phyloP scores from a whole-genome alignment of 2,329 filamentous ascomycete species.

The Botrytis fabae region DNA sequence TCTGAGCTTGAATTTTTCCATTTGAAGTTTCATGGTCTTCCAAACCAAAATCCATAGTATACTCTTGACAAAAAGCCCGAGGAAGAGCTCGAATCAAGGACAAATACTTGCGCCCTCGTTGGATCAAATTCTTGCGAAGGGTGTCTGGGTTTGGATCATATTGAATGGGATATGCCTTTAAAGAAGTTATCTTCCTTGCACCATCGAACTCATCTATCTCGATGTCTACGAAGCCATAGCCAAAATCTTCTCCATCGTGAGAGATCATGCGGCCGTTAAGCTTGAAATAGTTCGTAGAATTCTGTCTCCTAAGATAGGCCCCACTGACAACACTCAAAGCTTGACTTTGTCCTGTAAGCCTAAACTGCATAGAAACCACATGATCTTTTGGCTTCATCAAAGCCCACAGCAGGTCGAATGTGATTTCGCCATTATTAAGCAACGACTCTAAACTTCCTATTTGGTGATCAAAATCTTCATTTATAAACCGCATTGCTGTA shows the following conservation, averaged over 20 bases:
- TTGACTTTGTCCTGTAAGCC: neutral
- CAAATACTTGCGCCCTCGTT: constrained; percentile 11
- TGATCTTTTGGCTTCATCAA: neutral
- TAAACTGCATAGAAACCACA: neutral
- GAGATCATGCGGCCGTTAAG: neutral
- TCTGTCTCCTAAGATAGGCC: neutral
- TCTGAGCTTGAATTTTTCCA: neutral
- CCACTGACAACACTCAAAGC: neutral
- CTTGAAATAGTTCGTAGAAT: neutral
- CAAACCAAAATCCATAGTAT: neutral
- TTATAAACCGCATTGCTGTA: constrained; percentile 2
- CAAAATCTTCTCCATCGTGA: constrained; percentile 17
- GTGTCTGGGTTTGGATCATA: neutral
- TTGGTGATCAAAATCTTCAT: constrained; percentile 7
- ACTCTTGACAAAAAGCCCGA: neutral
- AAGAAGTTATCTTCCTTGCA: neutral
- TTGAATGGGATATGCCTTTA: neutral
- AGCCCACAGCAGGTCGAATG: constrained; percentile 16
- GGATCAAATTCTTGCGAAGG: neutral
- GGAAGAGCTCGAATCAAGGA: constrained; percentile 2
- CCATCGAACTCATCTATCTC: constrained; percentile 10
- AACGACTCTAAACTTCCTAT: constrained; percentile 8
- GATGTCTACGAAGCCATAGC: neutral
- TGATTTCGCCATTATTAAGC: constrained; percentile 12
- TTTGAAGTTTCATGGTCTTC: neutral